Conservation (phyloP, 495 filamentous ascomycete species). For the Endocarpon pusillum region DNA sequence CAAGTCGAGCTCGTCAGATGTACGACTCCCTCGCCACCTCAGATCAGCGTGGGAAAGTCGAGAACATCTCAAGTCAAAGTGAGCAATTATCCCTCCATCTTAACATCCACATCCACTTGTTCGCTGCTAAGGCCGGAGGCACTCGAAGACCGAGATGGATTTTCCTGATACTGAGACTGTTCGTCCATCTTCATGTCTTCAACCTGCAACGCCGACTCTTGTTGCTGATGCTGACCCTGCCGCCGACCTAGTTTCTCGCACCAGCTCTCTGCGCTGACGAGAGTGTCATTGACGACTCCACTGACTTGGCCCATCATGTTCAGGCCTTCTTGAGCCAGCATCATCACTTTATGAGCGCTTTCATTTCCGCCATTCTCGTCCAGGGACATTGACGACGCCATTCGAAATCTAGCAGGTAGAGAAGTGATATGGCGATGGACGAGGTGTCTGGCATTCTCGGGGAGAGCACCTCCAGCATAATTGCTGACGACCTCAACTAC, state of each 20-base stretch:
- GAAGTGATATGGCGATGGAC: slow-evolving; percentile 65
- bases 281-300: slow-evolving; percentile 63
- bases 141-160: too few species aligned
- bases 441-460: slow-evolving; percentile 61
- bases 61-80: too few species aligned
- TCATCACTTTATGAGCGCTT: slow-evolving; percentile 51
- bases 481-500: slow-evolving; percentile 65
- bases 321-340: slow-evolving; percentile 72
- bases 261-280: slow-evolving; percentile 77
- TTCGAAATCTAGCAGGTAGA: slow-evolving; percentile 58
- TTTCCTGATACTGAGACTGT: too few species aligned
- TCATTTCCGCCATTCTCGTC: slow-evolving; percentile 19
- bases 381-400: slow-evolving; percentile 20
- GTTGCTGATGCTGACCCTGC: background rate
- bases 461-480: slow-evolving; percentile 70
- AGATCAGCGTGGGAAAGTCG: too few species aligned
- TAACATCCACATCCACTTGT: too few species aligned
- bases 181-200: too few species aligned
- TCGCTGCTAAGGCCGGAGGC: too few species aligned
- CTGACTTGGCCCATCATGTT: slow-evolving; percentile 81
- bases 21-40: too few species aligned
- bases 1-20: too few species aligned
- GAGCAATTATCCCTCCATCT: too few species aligned
- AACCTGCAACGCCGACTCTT: too few species aligned
- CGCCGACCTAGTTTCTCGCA: slow-evolving; percentile 49